These are phyloP conservation scores for Chlorella sp. DNA, from an alignment of 139 green algal genomes.

Conservation along the genomic window DNA sequence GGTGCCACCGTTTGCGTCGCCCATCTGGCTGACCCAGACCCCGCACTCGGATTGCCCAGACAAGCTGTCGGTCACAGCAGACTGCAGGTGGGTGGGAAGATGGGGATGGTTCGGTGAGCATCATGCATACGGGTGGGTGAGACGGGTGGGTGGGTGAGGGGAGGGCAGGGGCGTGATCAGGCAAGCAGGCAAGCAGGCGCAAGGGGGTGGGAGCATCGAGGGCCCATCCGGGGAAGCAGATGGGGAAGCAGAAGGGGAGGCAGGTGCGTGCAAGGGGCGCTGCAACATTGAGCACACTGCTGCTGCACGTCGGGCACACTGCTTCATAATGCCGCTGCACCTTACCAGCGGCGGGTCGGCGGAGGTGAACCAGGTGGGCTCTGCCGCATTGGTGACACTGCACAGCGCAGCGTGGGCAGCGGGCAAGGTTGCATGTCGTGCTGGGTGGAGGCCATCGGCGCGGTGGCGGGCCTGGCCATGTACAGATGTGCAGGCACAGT, in stretches of 20 bases:
- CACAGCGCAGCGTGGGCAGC: no score
- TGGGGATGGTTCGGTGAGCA: no score
- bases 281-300: not conserved
- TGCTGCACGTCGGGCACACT: not conserved
- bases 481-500: no score
- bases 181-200: not conserved
- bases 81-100: not conserved
- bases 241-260: no score
- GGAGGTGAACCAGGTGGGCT: not conserved
- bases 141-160: not conserved
- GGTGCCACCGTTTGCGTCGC: not conserved
- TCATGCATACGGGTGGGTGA: not conserved
- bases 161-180: not conserved
- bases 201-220: no score
- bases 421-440: no score
- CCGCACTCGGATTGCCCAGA: not conserved
- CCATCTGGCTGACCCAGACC: slow-evolving; percentile 28
- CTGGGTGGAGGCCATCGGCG: no score
- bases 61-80: slow-evolving; percentile 13
- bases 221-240: no score
- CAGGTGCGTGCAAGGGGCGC: not conserved
- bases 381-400: not conserved
- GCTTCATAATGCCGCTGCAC: not conserved
- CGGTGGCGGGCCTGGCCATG: no score
- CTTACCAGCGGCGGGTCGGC: slow-evolving; percentile 7